Evolutionary conservation across 2,329 filamentous ascomycete species (phyloP).

Genomic region (Talaromyces islandicus): DNA sequence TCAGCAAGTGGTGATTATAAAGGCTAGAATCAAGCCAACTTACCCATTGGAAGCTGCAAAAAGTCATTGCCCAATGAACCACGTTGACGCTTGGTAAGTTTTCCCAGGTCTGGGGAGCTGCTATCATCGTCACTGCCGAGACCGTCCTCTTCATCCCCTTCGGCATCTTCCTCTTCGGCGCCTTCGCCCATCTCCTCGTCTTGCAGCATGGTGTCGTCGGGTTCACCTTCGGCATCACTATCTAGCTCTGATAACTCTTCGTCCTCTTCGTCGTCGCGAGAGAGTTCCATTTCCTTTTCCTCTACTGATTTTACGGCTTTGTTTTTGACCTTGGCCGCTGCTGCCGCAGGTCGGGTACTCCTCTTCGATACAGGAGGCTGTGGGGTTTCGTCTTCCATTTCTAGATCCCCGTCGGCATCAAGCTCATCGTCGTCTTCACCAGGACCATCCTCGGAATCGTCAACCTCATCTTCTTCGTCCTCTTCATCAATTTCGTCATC

Average conservation of each 20-base stretch:
- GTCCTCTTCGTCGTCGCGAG: slow-evolving; percentile 45
- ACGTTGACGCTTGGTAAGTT: slow-evolving; percentile 63
- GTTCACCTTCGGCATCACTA: slow-evolving; percentile 42
- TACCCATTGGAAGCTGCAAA: slow-evolving; percentile 52
- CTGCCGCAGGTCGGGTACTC: slow-evolving; percentile 30
- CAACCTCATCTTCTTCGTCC: slow-evolving; percentile 36
- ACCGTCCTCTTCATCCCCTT: slow-evolving; percentile 37
- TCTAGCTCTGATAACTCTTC: slow-evolving; percentile 41
- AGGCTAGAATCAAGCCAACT: slow-evolving; percentile 11
- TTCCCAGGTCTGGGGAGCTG: slow-evolving; percentile 58
- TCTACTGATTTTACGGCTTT: slow-evolving; percentile 40
- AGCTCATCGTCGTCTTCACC: slow-evolving; percentile 29
- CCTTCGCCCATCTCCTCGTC: slow-evolving; percentile 29
- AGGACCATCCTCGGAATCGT: slow-evolving; percentile 25
- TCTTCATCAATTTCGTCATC: slow-evolving; percentile 30
- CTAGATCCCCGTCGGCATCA: slow-evolving; percentile 31
- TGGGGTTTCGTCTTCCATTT: slow-evolving; percentile 43
- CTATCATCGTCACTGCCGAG: slow-evolving; percentile 41
- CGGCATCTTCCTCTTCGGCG: slow-evolving; percentile 26
- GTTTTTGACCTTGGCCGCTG: slow-evolving; percentile 27
- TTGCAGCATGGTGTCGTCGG: slow-evolving; percentile 41
- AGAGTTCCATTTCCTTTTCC: slow-evolving; percentile 41
- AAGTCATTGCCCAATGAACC: slow-evolving; percentile 51
- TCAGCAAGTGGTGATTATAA: slow-evolving; percentile 10
- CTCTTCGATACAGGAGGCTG: slow-evolving; percentile 30